These are phyloP conservation scores for Novymonas esmeraldas DNA, from an alignment of 208 protist species.

Conservation along the genomic window DNA sequence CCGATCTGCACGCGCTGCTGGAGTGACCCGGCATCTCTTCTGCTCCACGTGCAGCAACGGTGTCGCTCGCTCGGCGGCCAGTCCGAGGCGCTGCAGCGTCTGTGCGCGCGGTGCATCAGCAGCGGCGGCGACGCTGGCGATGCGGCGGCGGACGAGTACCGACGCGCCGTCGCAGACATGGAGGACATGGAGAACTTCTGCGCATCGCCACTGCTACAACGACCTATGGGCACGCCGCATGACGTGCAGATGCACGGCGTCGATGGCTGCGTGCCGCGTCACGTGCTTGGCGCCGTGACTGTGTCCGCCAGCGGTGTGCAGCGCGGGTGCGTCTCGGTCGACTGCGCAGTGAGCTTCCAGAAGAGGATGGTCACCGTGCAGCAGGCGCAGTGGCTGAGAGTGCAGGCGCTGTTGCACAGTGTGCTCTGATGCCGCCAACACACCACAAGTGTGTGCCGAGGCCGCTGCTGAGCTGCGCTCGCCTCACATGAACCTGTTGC, in stretches of 20 bases:
- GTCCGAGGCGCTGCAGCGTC: conserved; percentile 23
- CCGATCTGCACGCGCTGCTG: conserved; percentile 54
- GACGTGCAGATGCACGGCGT: no score
- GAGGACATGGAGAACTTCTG: conserved; percentile 38
- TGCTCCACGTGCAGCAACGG: conserved; percentile 28
- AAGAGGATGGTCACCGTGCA: conserved; percentile 56
- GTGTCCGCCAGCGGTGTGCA: conserved; percentile 23
- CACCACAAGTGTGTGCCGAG: no score
- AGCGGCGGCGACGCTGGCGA: conserved; percentile 26
- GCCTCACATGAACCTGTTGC: no score
- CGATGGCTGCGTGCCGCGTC: conserved; percentile 9
- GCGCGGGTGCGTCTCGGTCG: conserved; percentile 59
- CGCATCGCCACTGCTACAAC: background rate
- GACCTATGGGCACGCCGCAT: no score
- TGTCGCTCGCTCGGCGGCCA: conserved; percentile 20
- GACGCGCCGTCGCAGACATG: conserved; percentile 23
- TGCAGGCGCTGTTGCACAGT: conserved; percentile 40
- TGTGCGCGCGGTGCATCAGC: conserved; percentile 46
- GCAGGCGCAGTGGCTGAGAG: conserved; percentile 48
- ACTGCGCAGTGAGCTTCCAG: conserved; percentile 71
- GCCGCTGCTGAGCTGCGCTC: no score
- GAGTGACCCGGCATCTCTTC: conserved; percentile 31
- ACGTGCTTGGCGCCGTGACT: conserved; percentile 14
- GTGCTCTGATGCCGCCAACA: conserved; percentile 25
- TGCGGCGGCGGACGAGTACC: conserved; percentile 7